Evolutionary conservation across 345 rosid species (phyloP).

Genomic region (Pistacia integerrima): DNA sequence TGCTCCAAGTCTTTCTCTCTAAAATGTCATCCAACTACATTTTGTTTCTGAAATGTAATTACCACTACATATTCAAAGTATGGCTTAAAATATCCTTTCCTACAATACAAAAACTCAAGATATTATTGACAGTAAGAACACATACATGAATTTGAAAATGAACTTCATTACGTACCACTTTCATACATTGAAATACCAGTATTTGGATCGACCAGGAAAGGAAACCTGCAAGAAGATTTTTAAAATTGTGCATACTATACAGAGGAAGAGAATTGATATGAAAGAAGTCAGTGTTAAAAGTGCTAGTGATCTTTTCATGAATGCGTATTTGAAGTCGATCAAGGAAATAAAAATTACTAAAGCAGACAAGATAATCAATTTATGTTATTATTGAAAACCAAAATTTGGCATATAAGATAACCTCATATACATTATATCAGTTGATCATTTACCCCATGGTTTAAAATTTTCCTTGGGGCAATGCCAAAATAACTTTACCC

Average conservation of each 20-base stretch:
- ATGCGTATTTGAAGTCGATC: neutral
- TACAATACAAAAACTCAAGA: neutral
- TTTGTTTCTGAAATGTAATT: too few species aligned
- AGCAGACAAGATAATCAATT: neutral
- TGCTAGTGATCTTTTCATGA: neutral
- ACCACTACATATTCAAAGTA: too few species aligned
- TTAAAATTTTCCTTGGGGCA: neutral
- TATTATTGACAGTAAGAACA: neutral
- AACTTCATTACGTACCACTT: conserved; percentile 58
- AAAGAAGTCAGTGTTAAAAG: neutral
- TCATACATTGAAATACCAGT: conserved; percentile 69
- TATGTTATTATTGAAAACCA: neutral
- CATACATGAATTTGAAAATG: conserved; percentile 4
- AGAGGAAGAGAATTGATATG: neutral
- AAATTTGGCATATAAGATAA: neutral
- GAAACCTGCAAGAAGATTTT: conserved; percentile 57
- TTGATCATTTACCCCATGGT: neutral
- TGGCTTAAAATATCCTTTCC: neutral
- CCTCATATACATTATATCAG: neutral
- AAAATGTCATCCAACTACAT: too few species aligned
- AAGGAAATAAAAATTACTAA: neutral
- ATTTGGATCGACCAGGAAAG: conserved; percentile 75
- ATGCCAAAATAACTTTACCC: neutral
- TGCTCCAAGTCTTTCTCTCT: too few species aligned
- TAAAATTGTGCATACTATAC: neutral